Evolutionary conservation across 805 yeast genomes (phyloP).

Genomic region (Lipomyces sp.): DNA sequence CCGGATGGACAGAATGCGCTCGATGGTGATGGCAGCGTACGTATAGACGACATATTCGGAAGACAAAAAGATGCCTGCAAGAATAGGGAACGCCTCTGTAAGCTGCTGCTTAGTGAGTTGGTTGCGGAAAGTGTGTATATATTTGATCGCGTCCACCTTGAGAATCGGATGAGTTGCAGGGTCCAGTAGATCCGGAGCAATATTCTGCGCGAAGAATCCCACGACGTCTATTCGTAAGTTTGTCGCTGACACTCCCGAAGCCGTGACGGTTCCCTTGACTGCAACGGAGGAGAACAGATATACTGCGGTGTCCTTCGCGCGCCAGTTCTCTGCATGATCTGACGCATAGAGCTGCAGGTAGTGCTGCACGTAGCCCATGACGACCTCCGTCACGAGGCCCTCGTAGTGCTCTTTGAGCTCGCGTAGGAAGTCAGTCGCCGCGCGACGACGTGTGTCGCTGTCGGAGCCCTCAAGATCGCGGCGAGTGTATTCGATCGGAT

Average conservation of each 20-base stretch:
- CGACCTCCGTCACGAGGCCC: constrained; percentile 66
- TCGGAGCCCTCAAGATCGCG: constrained; percentile 95
- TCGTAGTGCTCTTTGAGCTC: constrained; percentile 80
- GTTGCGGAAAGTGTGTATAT: constrained; percentile 83
- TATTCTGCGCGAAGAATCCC: constrained; percentile 72
- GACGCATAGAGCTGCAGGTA: constrained; percentile 54
- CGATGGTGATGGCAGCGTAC: constrained; percentile 89
- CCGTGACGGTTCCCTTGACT: constrained; percentile 83
- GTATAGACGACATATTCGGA: constrained; percentile 81
- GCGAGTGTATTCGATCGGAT: constrained; percentile 88
- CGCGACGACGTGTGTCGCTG: constrained; percentile 84
- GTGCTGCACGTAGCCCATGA: constrained; percentile 65
- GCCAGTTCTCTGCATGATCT: constrained; percentile 62
- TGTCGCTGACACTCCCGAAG: constrained; percentile 81
- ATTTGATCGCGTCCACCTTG: constrained; percentile 89
- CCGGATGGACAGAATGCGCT: constrained; percentile 77
- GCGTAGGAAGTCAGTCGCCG: constrained; percentile 87
- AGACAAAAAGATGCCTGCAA: constrained; percentile 65
- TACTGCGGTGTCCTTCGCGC: constrained; percentile 78
- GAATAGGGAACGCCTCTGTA: constrained; percentile 70
- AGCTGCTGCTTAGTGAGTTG: constrained; percentile 87
- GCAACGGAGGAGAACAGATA: constrained; percentile 87
- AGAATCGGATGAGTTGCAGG: constrained; percentile 65
- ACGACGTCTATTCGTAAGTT: constrained; percentile 83
- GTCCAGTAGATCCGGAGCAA: constrained; percentile 74